These are phyloP conservation scores for Rhizopogon roseolus DNA, from an alignment of 768 basidiomycete species.

Conservation along the genomic window DNA sequence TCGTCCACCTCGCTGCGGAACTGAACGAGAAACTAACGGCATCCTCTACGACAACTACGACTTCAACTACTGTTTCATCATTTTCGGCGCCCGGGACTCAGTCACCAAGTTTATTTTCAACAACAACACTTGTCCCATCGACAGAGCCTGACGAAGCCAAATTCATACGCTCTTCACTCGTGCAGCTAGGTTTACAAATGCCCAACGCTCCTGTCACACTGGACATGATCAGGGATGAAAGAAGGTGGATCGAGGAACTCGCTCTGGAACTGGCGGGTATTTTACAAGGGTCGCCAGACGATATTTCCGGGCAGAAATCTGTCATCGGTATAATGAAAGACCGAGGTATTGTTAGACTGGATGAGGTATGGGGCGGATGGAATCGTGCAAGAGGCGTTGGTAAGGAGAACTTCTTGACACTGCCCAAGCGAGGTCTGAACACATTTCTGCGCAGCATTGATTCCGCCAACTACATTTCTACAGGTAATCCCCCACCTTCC, in stretches of 20 bases:
- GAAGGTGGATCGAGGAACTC: constrained; percentile 72
- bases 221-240: constrained; percentile 84
- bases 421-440: constrained; percentile 1
- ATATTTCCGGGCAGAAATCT: constrained; percentile 6
- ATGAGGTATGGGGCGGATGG: constrained; percentile 96
- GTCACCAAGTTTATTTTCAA: constrained; percentile 16
- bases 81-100: constrained; percentile 12
- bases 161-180: constrained; percentile 83
- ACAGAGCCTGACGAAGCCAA: constrained; percentile 78
- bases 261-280: constrained; percentile 78
- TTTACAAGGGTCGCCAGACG: constrained; percentile 43
- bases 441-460: constrained; percentile 54
- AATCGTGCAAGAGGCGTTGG: constrained; percentile 90
- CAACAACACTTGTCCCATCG: constrained; percentile 28
- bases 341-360: constrained; percentile 79
- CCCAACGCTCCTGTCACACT: constrained; percentile 76
- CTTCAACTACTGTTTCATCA: constrained; percentile 1
- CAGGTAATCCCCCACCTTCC: constrained; percentile 67
- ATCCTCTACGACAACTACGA: constrained; percentile 17
- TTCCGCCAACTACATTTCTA: constrained; percentile 86
- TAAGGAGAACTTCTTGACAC: constrained; percentile 30
- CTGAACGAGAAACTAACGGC: constrained; percentile 78
- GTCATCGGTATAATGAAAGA: constrained; percentile 67
- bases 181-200: constrained; percentile 84
- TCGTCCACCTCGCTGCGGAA: constrained; percentile 86